Evolutionary conservation across 106 monocot species (phyloP).

Genomic region (Gastrodia elata): DNA sequence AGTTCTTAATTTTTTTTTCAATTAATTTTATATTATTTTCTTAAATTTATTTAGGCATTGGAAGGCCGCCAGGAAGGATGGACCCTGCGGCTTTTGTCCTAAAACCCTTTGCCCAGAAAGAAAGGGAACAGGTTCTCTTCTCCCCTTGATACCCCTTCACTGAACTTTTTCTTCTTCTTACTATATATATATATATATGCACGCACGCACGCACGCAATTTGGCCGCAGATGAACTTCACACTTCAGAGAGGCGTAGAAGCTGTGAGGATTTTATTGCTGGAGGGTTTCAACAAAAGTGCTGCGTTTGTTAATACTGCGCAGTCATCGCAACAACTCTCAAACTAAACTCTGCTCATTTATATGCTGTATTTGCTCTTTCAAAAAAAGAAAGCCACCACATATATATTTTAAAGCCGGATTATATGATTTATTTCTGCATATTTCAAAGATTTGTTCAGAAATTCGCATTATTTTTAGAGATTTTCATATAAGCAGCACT

Average conservation of each 20-base stretch:
- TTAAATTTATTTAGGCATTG: slow-evolving; percentile 58
- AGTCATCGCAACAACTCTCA: slow-evolving; percentile 43
- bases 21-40: too few relatives aligned
- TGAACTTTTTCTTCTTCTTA: neutral
- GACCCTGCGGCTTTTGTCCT: slow-evolving; percentile 75
- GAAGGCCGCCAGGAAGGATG: slow-evolving; percentile 87
- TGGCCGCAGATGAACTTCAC: slow-evolving; percentile 55
- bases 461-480: too few relatives aligned
- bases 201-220: neutral
- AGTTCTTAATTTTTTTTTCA: too few relatives aligned
- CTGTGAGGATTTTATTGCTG: slow-evolving; percentile 49
- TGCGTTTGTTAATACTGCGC: slow-evolving; percentile 48
- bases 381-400: too few relatives aligned
- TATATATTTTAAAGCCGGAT: too few relatives aligned
- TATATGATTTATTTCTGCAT: too few relatives aligned
- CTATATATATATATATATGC: too few relatives aligned
- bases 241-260: slow-evolving; percentile 60
- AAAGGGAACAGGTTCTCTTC: slow-evolving; percentile 65
- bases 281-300: slow-evolving; percentile 86
- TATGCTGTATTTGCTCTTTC: too few relatives aligned
- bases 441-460: too few relatives aligned
- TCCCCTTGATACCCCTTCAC: neutral
- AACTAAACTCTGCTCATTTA: too few relatives aligned
- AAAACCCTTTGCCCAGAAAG: slow-evolving; percentile 66
- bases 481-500: too few relatives aligned